phyloP scores from a whole-genome alignment of 2,329 filamentous ascomycete genomes.

The Cercospora sp. region DNA sequence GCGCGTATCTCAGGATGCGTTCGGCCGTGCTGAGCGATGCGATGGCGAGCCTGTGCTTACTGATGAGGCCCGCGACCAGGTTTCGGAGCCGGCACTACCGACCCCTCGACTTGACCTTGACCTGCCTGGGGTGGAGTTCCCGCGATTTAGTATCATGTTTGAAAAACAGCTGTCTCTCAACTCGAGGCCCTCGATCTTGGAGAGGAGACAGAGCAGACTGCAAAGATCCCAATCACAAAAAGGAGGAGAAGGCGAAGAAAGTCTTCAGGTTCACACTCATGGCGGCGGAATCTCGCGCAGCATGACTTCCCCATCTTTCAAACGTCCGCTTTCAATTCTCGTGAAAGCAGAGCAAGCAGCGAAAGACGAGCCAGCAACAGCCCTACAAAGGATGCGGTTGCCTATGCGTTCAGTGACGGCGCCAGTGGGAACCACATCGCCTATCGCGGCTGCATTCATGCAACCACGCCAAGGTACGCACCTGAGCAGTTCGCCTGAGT shows the following conservation, averaged over 20 bases:
- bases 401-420: conserved; percentile 34
- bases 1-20: conserved; percentile 22
- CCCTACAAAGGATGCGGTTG: conserved; percentile 24
- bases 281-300: conserved; percentile 15
- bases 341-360: conserved; percentile 11
- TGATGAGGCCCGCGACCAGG: not conserved
- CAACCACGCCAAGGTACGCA: conserved; percentile 19
- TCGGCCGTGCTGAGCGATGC: conserved; percentile 7
- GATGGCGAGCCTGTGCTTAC: conserved; percentile 22
- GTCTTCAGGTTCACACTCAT: conserved; percentile 2
- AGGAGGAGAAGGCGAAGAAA: not conserved
- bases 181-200: conserved; percentile 35
- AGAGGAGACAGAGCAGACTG: conserved; percentile 35
- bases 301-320: conserved; percentile 25
- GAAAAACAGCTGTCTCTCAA: conserved; percentile 62
- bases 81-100: not conserved
- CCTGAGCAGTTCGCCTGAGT: conserved; percentile 24
- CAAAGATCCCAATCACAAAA: conserved; percentile 22
- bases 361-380: conserved; percentile 18
- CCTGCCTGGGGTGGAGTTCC: conserved; percentile 76
- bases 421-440: conserved; percentile 25
- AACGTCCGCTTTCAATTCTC: conserved; percentile 22
- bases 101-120: conserved; percentile 64
- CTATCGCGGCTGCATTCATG: conserved; percentile 22
- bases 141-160: conserved; percentile 95